A percentile compares a stretch with the other conserved stretches of the same genome.
phyloP scores from a whole-genome alignment of 2,329 filamentous ascomycete genomes.

The Myotisia sp. region DNA sequence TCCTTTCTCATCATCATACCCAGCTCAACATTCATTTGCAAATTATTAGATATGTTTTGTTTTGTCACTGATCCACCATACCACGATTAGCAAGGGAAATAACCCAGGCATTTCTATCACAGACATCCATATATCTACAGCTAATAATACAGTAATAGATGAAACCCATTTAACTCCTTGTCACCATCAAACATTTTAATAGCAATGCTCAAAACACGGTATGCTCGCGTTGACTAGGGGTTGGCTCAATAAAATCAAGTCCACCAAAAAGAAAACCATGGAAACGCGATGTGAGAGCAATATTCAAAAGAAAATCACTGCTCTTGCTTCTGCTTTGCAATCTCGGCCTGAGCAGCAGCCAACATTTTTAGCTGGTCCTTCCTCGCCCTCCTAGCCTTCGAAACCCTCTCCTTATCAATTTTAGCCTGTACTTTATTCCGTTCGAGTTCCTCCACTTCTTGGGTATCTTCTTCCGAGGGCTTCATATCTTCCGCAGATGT shows the following conservation, averaged over 20 bases:
- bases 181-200: constrained; percentile 1
- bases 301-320: constrained; percentile 12
- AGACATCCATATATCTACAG: neutral
- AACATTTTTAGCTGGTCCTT: constrained; percentile 34
- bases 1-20: too few species aligned
- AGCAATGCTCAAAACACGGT: neutral
- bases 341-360: constrained; percentile 30
- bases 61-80: too few species aligned
- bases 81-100: too few species aligned
- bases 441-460: constrained; percentile 23
- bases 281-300: neutral
- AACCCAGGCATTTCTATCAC: constrained; percentile 2
- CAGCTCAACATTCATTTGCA: too few species aligned
- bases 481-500: constrained; percentile 36
- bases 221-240: neutral
- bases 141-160: neutral
- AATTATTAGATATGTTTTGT: too few species aligned
- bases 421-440: constrained; percentile 23
- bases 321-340: constrained; percentile 27
- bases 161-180: constrained; percentile 5
- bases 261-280: neutral
- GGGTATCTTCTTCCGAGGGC: constrained; percentile 22
- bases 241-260: neutral
- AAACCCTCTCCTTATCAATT: constrained; percentile 27
- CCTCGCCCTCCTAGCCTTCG: constrained; percentile 28